Conservation (phyloP, 2,329 filamentous ascomycete species). For the Cladosporium colombiae region DNA sequence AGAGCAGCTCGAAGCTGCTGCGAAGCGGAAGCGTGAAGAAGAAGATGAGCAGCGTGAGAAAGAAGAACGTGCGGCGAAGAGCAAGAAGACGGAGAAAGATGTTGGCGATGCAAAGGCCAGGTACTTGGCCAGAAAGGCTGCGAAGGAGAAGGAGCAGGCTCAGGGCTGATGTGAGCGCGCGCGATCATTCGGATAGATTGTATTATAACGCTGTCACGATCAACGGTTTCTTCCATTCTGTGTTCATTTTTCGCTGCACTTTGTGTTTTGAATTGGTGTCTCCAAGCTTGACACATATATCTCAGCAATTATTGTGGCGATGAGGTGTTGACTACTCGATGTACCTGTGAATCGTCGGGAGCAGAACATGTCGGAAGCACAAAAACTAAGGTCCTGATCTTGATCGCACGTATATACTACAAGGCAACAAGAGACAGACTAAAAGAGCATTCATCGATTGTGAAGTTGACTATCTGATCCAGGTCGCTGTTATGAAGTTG, state of each 20-base stretch:
- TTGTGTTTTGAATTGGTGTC: background rate
- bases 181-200: background rate
- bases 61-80: constrained; percentile 69
- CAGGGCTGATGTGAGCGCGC: constrained; percentile 26
- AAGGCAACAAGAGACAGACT: background rate
- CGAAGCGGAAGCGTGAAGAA: constrained; percentile 70
- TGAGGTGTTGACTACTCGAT: background rate
- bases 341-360: background rate
- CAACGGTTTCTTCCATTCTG: background rate
- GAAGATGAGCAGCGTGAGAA: constrained; percentile 66
- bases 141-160: constrained; percentile 68
- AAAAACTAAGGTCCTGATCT: background rate
- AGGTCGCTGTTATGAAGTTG: background rate
- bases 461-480: background rate
- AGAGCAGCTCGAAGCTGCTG: constrained; percentile 70
- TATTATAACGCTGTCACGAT: background rate
- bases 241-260: background rate
- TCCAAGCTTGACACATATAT: background rate
- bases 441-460: background rate
- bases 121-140: constrained; percentile 74
- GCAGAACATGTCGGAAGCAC: background rate
- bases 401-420: background rate
- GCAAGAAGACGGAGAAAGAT: constrained; percentile 73
- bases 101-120: constrained; percentile 77
- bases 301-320: background rate